Percentiles rank a stretch among this genome's conserved stretches.
Conservation (phyloP, 1,139 yeast species). For the Nakaseomyces glabratus region DNA sequence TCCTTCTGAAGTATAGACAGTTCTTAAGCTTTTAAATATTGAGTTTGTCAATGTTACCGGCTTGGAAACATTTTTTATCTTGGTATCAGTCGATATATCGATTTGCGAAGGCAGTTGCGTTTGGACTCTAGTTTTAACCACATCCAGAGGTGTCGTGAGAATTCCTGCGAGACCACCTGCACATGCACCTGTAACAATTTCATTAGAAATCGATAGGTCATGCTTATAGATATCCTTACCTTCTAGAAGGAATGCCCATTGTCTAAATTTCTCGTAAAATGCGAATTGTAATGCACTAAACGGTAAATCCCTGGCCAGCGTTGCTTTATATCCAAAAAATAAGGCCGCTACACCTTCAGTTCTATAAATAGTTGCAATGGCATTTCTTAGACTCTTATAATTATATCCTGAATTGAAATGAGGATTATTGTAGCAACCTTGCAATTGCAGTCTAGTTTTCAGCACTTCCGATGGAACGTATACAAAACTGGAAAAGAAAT, state of each 20-base stretch:
- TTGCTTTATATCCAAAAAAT: conserved; percentile 88
- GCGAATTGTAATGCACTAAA: conserved; percentile 94
- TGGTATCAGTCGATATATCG: conserved; percentile 16
- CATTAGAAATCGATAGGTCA: conserved; percentile 51
- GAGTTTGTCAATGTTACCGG: conserved; percentile 39
- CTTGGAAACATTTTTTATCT: conserved; percentile 13
- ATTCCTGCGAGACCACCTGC: conserved; percentile 97
- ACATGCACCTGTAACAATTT: conserved; percentile 80
- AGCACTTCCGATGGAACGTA: conserved; percentile 98
- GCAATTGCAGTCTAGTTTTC: conserved; percentile 85
- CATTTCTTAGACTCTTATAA: conserved; percentile 62
- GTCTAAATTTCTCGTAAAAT: conserved; percentile 79
- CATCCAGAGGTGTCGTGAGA: conserved; percentile 78
- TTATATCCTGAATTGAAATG: conserved; percentile 78
- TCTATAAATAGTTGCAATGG: conserved; percentile 51
- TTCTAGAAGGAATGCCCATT: conserved; percentile 41
- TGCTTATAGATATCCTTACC: conserved; percentile 22
- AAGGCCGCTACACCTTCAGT: conserved; percentile 70
- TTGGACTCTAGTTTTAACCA: conserved; percentile 86
- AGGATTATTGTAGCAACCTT: conserved; percentile 78
- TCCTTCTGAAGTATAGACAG: conserved; percentile 70
- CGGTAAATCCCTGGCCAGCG: conserved; percentile 83
- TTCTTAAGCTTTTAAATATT: conserved; percentile 52
- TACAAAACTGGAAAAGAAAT: conserved; percentile 78
- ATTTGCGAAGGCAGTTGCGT: conserved; percentile 42